Conservation (phyloP, 1,284 basidiomycete species). For the Takashimella tepidaria region DNA sequence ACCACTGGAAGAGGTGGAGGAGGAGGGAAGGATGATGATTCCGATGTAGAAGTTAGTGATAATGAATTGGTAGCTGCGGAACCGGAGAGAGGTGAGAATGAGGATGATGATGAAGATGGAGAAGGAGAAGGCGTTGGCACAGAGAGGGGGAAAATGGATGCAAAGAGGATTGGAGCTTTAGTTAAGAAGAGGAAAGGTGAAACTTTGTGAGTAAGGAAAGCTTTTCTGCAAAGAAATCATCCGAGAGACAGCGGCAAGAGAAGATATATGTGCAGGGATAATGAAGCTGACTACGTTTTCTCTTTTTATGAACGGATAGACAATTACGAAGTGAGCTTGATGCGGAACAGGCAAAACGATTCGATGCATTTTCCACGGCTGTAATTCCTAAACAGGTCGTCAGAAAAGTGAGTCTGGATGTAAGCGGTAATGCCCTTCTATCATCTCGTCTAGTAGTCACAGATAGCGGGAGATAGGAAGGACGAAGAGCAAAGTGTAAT, state of each 20-base stretch:
- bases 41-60: conserved; percentile 18
- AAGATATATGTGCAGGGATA: conserved; percentile 13
- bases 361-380: conserved; percentile 35
- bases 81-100: conserved; percentile 10
- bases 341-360: conserved; percentile 36
- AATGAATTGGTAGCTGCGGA: conserved; percentile 20
- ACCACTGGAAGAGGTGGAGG: conserved; percentile 3
- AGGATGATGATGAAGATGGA: conserved; percentile 14
- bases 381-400: conserved; percentile 33
- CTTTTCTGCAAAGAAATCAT: no score
- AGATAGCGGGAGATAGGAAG: no score
- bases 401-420: conserved; percentile 25
- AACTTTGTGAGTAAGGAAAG: conserved; percentile 13
- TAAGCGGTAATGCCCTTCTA: no score
- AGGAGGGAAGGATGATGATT: conserved; percentile 2
- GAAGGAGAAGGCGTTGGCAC: conserved; percentile 20
- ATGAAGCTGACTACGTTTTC: no score
- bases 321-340: conserved; percentile 35
- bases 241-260: no score
- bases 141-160: conserved; percentile 11
- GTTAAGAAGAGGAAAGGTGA: conserved; percentile 14
- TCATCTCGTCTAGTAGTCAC: no score
- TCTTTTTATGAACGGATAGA: conserved; percentile 20
- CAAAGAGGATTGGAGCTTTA: conserved; percentile 2
- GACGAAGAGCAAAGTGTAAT: no score